These are phyloP conservation scores for Magnusiomyces clavatus DNA, from an alignment of 1,139 yeast species.

Conservation along the genomic window DNA sequence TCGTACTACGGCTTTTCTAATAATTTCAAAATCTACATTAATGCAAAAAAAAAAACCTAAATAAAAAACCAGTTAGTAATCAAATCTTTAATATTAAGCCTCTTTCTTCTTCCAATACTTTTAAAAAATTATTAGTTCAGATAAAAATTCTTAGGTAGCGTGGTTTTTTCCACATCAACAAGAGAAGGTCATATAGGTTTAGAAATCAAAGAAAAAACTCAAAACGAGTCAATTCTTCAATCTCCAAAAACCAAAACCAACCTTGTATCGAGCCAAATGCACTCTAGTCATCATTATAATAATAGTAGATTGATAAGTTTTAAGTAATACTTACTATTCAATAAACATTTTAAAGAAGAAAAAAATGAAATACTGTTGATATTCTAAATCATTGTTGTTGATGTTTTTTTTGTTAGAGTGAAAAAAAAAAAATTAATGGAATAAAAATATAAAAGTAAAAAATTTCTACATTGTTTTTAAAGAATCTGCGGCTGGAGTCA, in stretches of 20 bases:
- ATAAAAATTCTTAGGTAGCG: slow-evolving; percentile 60
- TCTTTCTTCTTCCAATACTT: too few relatives aligned
- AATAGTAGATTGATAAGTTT: too few relatives aligned
- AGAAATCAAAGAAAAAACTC: too few relatives aligned
- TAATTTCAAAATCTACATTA: too few relatives aligned
- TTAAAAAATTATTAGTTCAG: slow-evolving; percentile 18
- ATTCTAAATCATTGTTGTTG: neutral
- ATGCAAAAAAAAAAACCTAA: too few relatives aligned
- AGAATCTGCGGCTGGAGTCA: too few relatives aligned
- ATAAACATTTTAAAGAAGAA: too few relatives aligned
- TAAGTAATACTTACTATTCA: too few relatives aligned
- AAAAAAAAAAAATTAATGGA: neutral
- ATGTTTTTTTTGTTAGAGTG: neutral
- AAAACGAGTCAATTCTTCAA: too few relatives aligned
- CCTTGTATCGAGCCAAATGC: slow-evolving; percentile 92
- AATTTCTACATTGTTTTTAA: neutral
- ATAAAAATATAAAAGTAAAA: neutral
- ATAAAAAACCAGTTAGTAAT: too few relatives aligned
- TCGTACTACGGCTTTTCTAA: too few relatives aligned
- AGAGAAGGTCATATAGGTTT: slow-evolving; percentile 22
- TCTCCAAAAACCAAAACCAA: slow-evolving; percentile 4
- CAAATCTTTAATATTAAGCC: too few relatives aligned
- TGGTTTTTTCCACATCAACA: slow-evolving; percentile 90
- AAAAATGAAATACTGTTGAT: neutral
- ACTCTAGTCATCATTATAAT: slow-evolving; percentile 74